Evolutionary conservation across 768 basidiomycete genomes (phyloP), one percentile per base, ranked within the genome.

Genomic region (Lentinula raphanica): DNA sequence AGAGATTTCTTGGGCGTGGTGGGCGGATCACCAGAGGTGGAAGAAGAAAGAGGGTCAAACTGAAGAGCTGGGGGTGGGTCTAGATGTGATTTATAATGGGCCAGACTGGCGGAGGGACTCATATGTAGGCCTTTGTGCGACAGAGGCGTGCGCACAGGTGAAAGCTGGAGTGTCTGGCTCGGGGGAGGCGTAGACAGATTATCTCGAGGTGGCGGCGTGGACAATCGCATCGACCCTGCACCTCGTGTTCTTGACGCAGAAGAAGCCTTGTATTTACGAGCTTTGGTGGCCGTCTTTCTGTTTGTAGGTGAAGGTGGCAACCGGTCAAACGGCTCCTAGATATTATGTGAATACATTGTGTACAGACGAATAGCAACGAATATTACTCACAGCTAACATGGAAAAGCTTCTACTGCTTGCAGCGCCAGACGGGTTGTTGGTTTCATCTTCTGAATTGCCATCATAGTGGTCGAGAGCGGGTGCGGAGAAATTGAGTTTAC

Each of bases 111-210:
- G 2, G 79, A 79, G 3, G 87, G 87, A 62, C 85, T 86, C 85
- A 86, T 86, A 63, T 86, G 83, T 35, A 87, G 66, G 38, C 85
- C 87, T 62, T 78, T 81, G 66, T 87, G 84, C 0, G 86, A 87
- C 6, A 89, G 68, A 0, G 87, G 87, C 1, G 87, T 88, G n/a
- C 79, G 79, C 19, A 75, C 69, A 0, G 86, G 82, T 1, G 87
- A 87, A 17, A 87, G 71, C 23, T 78, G 75, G 48, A 72, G 66
- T n/a, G 12, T 42, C 25, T 25, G 19, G 27, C 50, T 55, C 21
- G 42, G 54, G 25, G 59, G 59, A n/a, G 59, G 54, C 3, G 55
- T 45, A 3, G 44, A 15, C 23, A 21, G 56, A 23, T 46, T 19
- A 48, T 36, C 23, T 27, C 21, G 44, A 29, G 35, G 45, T 17